Evolutionary conservation across 495 filamentous ascomycete species (phyloP).

Genomic region (Chaetomium cochliodes): DNA sequence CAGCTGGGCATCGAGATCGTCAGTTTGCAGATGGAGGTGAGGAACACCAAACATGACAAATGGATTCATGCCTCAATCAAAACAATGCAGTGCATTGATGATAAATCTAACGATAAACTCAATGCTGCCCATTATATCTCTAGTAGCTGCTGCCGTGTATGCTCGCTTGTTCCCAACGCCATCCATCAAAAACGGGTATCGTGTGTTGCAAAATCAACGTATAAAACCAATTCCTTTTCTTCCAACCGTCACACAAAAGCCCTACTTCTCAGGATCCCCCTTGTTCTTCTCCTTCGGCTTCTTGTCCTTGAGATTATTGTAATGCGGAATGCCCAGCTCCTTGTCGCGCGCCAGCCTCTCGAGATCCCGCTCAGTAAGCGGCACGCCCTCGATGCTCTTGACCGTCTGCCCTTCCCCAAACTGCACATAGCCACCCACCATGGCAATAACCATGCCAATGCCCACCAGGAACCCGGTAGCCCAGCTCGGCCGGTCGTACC

Average conservation of each 20-base stretch:
- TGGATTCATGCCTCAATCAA: neutral
- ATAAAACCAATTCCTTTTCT: neutral
- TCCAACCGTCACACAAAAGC: neutral
- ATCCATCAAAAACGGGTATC: slow-evolving; percentile 11
- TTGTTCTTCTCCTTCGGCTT: slow-evolving; percentile 42
- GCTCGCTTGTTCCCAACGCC: neutral
- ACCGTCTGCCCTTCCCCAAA: slow-evolving; percentile 64
- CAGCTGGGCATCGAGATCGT: neutral
- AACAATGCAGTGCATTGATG: neutral
- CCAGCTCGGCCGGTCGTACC: slow-evolving; percentile 69
- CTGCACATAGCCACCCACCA: slow-evolving; percentile 64
- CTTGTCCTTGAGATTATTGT: slow-evolving; percentile 56
- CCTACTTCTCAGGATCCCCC: slow-evolving; percentile 19
- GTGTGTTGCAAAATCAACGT: slow-evolving; percentile 5
- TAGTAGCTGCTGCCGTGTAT: neutral
- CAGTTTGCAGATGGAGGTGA: neutral
- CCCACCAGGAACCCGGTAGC: slow-evolving; percentile 71
- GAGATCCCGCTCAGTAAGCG: slow-evolving; percentile 45
- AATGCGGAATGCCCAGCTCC: slow-evolving; percentile 51
- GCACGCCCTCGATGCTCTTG: slow-evolving; percentile 65
- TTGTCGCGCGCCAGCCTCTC: slow-evolving; percentile 47
- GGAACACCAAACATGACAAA: neutral
- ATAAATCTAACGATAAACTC: neutral
- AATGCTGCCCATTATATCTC: neutral
- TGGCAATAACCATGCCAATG: slow-evolving; percentile 66